Evolutionary conservation across 768 basidiomycete species (phyloP), one percentile per base, ranked within the genome.

Genomic region (Russula vinacea): DNA sequence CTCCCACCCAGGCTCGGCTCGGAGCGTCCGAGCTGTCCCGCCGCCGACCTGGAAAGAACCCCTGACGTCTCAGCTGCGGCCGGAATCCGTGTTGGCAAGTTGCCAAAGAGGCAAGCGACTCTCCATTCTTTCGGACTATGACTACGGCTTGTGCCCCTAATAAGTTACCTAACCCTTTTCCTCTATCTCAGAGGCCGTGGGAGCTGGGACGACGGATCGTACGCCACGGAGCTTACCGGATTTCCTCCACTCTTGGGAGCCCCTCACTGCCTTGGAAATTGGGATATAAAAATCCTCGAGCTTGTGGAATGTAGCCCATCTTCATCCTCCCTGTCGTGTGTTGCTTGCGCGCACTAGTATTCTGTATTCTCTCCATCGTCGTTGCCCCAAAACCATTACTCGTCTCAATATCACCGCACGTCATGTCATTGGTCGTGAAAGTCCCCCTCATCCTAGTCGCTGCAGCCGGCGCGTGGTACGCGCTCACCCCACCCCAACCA

Each of bases 401-500:
- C 44, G 14, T 7, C 26, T 11, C 19, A 17, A 6, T 14, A 5
- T 37, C 56, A n/a, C 13, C 19, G 2, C 11, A 8, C 42, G 13
- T 19, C 22, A 68, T 68, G 67, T 66, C 56, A 3, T 51, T 44
- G 13, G 42, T 59, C 24, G 29, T 58, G 29, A 68, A 68, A 62
- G 42, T 62, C 6, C 57, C 60, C 5, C 35, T 68, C 16, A 35
- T 66, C 39, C 4, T 45, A 8, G 11, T 42, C 33, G 60, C 60
- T 37, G 35, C 45, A 1, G 22, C 59, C 5, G 65, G 65, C 53
- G 32, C 67, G 10, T 68, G 67, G 67, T 58, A 53, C 16, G 50
- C 67, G 10, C 57, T 68, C 52, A 68, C 67, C 3, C 65, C 67
- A n/a, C 67, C 67, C 1, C 66, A 68, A 16, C 67, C 67, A 9